Percentiles rank a stretch among this genome's conserved stretches.
Evolutionary conservation across 169 alveolate genomes (phyloP).

Genomic region (Cryptosporidium viatorum): DNA sequence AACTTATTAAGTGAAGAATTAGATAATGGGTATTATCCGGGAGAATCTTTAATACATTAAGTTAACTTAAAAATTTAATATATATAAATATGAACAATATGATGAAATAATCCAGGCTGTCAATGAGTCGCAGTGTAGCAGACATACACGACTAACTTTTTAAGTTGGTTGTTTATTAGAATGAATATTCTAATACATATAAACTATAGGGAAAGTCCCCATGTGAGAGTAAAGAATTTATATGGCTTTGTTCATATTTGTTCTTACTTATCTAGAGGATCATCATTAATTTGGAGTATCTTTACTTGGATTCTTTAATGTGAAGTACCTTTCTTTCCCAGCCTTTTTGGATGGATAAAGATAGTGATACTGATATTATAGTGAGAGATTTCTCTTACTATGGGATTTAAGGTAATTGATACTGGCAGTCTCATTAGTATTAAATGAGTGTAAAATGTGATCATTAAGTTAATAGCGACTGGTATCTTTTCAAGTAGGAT

Average conservation of each 20-base stretch:
- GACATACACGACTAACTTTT: constrained; percentile 39
- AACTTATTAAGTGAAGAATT: not conserved
- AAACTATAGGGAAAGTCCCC: constrained; percentile 77
- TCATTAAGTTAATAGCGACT: constrained; percentile 74
- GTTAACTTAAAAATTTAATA: not conserved
- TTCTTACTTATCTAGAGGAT: constrained; percentile 46
- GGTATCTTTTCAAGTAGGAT: constrained; percentile 46
- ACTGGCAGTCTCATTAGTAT: constrained; percentile 50
- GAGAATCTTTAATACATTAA: not conserved
- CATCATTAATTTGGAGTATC: constrained; percentile 63
- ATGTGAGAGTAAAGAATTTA: constrained; percentile 19
- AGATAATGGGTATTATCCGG: not conserved
- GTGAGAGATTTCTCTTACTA: not conserved
- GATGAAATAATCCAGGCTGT: constrained; percentile 40
- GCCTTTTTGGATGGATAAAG: constrained; percentile 9
- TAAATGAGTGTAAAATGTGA: constrained; percentile 44
- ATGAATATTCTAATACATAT: not conserved
- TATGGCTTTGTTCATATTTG: not conserved
- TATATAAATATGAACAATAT: not conserved
- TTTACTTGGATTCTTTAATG: constrained; percentile 8
- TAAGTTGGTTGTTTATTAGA: constrained; percentile 1
- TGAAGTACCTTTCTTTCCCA: constrained; percentile 6
- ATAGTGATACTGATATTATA: not conserved
- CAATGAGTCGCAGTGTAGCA: constrained; percentile 73
- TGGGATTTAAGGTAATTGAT: not conserved